Evolutionary conservation across 331 rosid genomes (phyloP).

Genomic region (Dryas integrifolia): DNA sequence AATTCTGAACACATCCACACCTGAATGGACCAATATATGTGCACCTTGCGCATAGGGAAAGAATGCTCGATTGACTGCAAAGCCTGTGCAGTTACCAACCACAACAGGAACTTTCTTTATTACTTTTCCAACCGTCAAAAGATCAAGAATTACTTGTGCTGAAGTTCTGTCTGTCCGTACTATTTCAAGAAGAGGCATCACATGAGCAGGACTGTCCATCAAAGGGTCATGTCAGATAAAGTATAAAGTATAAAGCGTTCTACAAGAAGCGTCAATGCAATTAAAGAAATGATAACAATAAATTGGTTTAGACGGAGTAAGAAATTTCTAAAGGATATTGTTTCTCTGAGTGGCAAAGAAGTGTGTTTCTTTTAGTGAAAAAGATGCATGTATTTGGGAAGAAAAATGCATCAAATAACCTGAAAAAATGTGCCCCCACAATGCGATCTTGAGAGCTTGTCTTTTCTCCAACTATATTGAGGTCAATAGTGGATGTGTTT

Average conservation of each 20-base stretch:
- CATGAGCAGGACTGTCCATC: slow-evolving; percentile 89
- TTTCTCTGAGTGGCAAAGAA: background rate
- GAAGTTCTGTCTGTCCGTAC: slow-evolving; percentile 84
- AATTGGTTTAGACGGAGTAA: background rate
- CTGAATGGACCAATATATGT: slow-evolving; percentile 62
- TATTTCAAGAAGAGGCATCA: slow-evolving; percentile 96
- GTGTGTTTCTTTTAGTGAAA: background rate
- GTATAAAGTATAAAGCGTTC: slow-evolving; percentile 12
- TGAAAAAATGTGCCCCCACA: slow-evolving; percentile 96
- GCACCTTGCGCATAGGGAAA: slow-evolving; percentile 91
- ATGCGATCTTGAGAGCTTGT: slow-evolving; percentile 73
- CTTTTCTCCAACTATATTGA: slow-evolving; percentile 67
- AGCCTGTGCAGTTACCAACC: slow-evolving; percentile 97
- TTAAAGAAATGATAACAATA: background rate
- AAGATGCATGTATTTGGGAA: background rate
- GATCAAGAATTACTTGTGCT: slow-evolving; percentile 88
- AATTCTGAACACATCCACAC: slow-evolving; percentile 76
- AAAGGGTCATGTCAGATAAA: slow-evolving; percentile 35
- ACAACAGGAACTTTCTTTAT: slow-evolving; percentile 89
- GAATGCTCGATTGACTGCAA: slow-evolving; percentile 91
- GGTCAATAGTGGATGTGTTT: slow-evolving; percentile 91
- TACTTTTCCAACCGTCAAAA: slow-evolving; percentile 73
- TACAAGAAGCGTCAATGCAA: background rate
- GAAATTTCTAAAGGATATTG: background rate
- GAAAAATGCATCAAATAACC: slow-evolving; percentile 46